Evolutionary conservation across 495 filamentous ascomycete genomes (phyloP).

Genomic region (Daldinia concentrica): DNA sequence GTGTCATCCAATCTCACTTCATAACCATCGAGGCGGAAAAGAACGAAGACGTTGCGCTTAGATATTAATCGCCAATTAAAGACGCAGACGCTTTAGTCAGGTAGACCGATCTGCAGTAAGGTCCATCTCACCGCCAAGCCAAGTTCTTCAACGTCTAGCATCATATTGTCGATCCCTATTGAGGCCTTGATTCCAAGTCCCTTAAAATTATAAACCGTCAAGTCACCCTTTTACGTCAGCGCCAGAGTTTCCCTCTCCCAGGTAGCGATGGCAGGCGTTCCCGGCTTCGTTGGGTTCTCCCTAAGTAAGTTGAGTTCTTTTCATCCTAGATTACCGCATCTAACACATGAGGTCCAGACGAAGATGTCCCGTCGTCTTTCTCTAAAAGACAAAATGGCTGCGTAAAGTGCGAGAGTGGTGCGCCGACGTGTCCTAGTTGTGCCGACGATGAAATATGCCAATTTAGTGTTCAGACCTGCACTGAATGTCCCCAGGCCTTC

Average conservation of each 20-base stretch:
- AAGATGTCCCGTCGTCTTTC: conserved; percentile 36
- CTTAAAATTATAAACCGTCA: conserved; percentile 11
- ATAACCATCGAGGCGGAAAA: background rate
- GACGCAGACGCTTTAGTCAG: conserved; percentile 26
- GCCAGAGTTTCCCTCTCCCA: background rate
- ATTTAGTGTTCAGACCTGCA: conserved; percentile 49
- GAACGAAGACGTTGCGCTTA: conserved; percentile 10
- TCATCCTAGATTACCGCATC: background rate
- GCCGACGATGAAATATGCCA: conserved; percentile 46
- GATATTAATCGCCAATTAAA: conserved; percentile 35
- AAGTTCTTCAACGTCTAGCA: conserved; percentile 27
- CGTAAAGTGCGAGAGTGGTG: conserved; percentile 39
- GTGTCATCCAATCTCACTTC: conserved; percentile 7
- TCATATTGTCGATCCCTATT: conserved; percentile 38
- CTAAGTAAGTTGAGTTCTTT: conserved; percentile 40
- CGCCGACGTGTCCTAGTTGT: conserved; percentile 65
- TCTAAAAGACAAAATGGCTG: conserved; percentile 46
- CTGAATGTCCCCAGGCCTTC: conserved; percentile 51
- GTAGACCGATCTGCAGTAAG: conserved; percentile 35
- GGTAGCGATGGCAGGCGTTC: conserved; percentile 43
- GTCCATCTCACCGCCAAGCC: conserved; percentile 42
- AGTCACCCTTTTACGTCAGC: background rate
- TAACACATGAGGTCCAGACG: conserved; percentile 37
- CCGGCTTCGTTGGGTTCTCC: conserved; percentile 47
- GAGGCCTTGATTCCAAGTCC: conserved; percentile 18